phyloP scores from a whole-genome alignment of 345 rosid genomes.

The Carallia brachiata region DNA sequence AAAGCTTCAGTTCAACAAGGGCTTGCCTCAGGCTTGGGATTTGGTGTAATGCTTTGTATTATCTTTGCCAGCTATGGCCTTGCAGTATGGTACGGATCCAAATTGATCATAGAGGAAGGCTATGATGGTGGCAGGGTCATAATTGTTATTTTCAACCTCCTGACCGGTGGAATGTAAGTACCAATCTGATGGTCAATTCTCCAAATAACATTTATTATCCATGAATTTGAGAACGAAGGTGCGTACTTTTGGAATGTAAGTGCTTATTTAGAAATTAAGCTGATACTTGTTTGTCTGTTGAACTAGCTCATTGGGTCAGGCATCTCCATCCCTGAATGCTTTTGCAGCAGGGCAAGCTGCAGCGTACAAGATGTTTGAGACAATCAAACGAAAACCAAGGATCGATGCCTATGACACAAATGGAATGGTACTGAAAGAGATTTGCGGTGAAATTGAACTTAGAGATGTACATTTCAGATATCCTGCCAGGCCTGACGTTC shows the following conservation, averaged over 20 bases:
- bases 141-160: slow-evolving; percentile 54
- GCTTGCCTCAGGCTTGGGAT: slow-evolving; percentile 65
- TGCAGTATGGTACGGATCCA: slow-evolving; percentile 75
- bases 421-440: slow-evolving; percentile 45
- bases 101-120: slow-evolving; percentile 54
- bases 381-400: slow-evolving; percentile 49
- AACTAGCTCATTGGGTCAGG: slow-evolving; percentile 62
- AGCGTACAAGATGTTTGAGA: slow-evolving; percentile 70
- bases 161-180: slow-evolving; percentile 81
- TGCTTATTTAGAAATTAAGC: neutral
- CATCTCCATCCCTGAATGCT: slow-evolving; percentile 62
- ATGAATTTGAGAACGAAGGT: no score
- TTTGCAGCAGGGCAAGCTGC: slow-evolving; percentile 73
- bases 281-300: neutral
- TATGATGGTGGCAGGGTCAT: slow-evolving; percentile 79
- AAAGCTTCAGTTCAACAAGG: slow-evolving; percentile 59
- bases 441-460: slow-evolving; percentile 55
- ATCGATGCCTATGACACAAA: slow-evolving; percentile 50
- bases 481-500: slow-evolving; percentile 70
- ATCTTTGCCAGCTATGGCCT: slow-evolving; percentile 55
- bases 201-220: neutral
- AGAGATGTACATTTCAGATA: slow-evolving; percentile 60
- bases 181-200: neutral
- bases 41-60: slow-evolving; percentile 47
- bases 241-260: slow-evolving; percentile 1